Conservation (phyloP, 495 filamentous ascomycete genomes). For the Aspergillus kassunensis region DNA sequence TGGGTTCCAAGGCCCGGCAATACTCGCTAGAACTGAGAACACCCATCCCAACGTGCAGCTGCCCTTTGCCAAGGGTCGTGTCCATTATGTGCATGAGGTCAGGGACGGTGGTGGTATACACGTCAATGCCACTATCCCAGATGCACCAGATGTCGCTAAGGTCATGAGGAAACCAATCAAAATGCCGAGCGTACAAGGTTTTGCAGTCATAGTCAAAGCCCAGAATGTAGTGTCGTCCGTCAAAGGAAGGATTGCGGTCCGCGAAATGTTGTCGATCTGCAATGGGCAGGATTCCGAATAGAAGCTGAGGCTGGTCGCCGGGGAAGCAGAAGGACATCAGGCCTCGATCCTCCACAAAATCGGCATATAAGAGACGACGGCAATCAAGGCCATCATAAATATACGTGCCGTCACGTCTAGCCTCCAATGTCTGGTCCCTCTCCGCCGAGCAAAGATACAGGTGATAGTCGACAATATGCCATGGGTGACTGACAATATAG, state of each 20-base stretch:
- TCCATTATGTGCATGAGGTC: conserved; percentile 16
- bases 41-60: conserved; percentile 11
- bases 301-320: conserved; percentile 15
- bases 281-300: conserved; percentile 31
- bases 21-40: conserved; percentile 17
- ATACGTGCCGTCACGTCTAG: conserved; percentile 18
- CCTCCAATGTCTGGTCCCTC: conserved; percentile 7
- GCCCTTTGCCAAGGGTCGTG: conserved; percentile 8
- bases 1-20: conserved; percentile 8
- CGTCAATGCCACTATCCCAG: conserved; percentile 27
- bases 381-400: conserved; percentile 27
- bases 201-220: conserved; percentile 25
- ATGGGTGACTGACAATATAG: conserved; percentile 24
- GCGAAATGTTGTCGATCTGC: conserved; percentile 8
- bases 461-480: conserved; percentile 34
- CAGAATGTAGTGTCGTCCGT: conserved; percentile 24
- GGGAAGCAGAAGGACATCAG: conserved; percentile 7
- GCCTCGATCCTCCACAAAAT: conserved; percentile 16
- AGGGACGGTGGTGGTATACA: conserved; percentile 21
- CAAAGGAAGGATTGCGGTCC: conserved; percentile 8
- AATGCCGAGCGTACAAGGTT: conserved; percentile 27
- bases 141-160: conserved; percentile 24
- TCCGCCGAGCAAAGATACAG: conserved; percentile 31
- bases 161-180: conserved; percentile 22
- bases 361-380: conserved; percentile 18